Conservation (phyloP, 805 yeast genomes). For the Ogataea naganishii region DNA sequence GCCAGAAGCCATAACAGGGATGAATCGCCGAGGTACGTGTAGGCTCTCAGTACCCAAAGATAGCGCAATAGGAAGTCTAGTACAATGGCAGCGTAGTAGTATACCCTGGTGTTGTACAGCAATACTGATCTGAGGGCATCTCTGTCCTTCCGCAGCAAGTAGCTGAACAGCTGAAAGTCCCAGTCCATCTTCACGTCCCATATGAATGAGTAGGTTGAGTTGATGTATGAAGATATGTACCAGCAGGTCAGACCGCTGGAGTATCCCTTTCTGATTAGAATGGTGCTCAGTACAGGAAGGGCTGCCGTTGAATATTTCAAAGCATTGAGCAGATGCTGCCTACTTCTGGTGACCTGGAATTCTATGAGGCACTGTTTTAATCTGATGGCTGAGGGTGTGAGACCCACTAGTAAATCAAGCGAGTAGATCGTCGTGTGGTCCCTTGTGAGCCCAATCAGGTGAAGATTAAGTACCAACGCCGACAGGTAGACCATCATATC, state of each 20-base stretch:
- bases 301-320: slow-evolving; percentile 63
- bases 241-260: slow-evolving; percentile 26
- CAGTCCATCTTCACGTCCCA: slow-evolving; percentile 94
- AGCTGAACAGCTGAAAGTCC: slow-evolving; percentile 53
- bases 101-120: slow-evolving; percentile 19
- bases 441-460: slow-evolving; percentile 19
- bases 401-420: slow-evolving; percentile 21
- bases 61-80: slow-evolving; percentile 63
- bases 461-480: slow-evolving; percentile 29
- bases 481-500: slow-evolving; percentile 58
- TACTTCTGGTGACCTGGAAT: slow-evolving; percentile 34
- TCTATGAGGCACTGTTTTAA: slow-evolving; percentile 77
- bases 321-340: slow-evolving; percentile 58
- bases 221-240: slow-evolving; percentile 40
- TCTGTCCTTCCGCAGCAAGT: slow-evolving; percentile 11
- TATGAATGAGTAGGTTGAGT: slow-evolving; percentile 67
- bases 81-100: slow-evolving; percentile 49
- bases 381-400: slow-evolving; percentile 66
- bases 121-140: slow-evolving; percentile 20
- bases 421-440: slow-evolving; percentile 19
- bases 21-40: background rate
- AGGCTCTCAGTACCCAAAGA: slow-evolving; percentile 58
- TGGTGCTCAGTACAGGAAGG: slow-evolving; percentile 38
- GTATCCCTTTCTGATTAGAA: slow-evolving; percentile 19
- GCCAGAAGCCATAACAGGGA: slow-evolving; percentile 11